Percentiles rank a stretch among this genome's conserved stretches.
phyloP scores from a whole-genome alignment of 2,329 filamentous ascomycete genomes.

The Penicillium occitanis region DNA sequence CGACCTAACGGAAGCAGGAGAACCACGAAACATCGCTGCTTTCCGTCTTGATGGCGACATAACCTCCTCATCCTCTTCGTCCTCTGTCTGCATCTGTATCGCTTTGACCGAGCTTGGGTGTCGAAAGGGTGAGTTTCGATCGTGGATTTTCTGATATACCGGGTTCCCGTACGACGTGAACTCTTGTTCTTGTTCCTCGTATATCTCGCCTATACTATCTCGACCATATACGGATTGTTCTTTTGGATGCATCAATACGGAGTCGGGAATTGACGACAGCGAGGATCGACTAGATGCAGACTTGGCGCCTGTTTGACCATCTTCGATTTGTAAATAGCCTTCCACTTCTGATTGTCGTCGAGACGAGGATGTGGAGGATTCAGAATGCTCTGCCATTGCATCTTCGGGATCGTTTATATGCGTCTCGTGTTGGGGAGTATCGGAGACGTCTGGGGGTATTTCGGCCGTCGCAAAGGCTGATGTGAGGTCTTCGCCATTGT shows the following conservation, averaged over 20 bases:
- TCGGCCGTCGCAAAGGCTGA: slow-evolving; percentile 19
- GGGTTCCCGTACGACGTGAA: slow-evolving; percentile 14
- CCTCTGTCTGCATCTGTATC: slow-evolving; percentile 46
- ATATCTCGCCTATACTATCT: slow-evolving; percentile 11
- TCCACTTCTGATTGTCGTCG: slow-evolving; percentile 16
- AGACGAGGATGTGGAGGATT: slow-evolving; percentile 15
- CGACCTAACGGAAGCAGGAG: slow-evolving; percentile 35
- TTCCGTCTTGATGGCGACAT: slow-evolving; percentile 37
- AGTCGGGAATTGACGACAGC: slow-evolving; percentile 43
- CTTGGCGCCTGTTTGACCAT: slow-evolving; percentile 4
- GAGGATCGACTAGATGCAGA: slow-evolving; percentile 42
- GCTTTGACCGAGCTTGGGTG: slow-evolving; percentile 48
- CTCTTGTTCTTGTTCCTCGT: slow-evolving; percentile 18
- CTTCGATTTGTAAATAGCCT: slow-evolving; percentile 4
- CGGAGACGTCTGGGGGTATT: slow-evolving; percentile 18
- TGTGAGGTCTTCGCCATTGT: background rate
- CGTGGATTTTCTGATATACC: slow-evolving; percentile 27
- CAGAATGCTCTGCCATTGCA: slow-evolving; percentile 6
- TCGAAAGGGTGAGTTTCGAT: slow-evolving; percentile 37
- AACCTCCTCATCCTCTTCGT: slow-evolving; percentile 42
- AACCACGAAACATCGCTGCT: slow-evolving; percentile 21
- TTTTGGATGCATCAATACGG: slow-evolving; percentile 36
- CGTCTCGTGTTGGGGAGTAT: slow-evolving; percentile 2
- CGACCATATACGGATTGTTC: slow-evolving; percentile 20
- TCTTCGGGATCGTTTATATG: background rate